Evolutionary conservation across 2,329 filamentous ascomycete species (phyloP).

Genomic region (Neonectria ditissima): DNA sequence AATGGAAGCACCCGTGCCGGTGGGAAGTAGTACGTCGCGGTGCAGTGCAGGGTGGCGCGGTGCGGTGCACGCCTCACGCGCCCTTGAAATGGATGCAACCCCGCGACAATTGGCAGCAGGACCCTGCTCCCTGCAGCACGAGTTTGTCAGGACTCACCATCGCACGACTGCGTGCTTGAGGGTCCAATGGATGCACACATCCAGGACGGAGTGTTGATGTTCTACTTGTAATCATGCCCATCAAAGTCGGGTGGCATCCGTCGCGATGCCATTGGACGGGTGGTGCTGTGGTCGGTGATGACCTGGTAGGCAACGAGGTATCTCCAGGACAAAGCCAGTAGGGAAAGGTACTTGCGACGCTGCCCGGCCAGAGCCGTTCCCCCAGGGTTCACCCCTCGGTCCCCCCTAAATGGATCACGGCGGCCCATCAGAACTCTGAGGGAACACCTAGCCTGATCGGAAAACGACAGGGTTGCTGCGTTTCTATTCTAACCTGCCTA

Average conservation of each 20-base stretch:
- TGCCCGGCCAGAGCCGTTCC: background rate
- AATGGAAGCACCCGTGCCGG: background rate
- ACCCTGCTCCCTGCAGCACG: background rate
- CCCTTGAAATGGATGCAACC: conserved; percentile 2
- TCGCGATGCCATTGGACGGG: conserved; percentile 37
- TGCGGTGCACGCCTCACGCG: background rate
- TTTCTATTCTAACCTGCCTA: background rate
- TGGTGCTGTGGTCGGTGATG: conserved; percentile 20
- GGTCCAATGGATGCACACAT: background rate
- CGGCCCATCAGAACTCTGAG: conserved; percentile 25
- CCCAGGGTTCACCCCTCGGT: background rate
- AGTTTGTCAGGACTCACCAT: background rate
- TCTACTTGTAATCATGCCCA: background rate
- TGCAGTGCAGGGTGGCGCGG: background rate
- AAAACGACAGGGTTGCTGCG: conserved; percentile 41
- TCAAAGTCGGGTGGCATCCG: background rate
- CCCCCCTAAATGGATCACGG: conserved; percentile 31
- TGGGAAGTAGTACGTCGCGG: background rate
- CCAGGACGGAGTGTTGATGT: background rate
- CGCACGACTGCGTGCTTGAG: background rate
- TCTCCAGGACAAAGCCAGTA: background rate
- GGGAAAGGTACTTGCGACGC: background rate
- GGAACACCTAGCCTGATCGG: conserved; percentile 38
- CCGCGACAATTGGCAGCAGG: background rate
- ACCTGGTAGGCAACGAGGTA: conserved; percentile 10